Base-by-base conservation (phyloP, 2,329 filamentous ascomycete genomes). In the Colletotrichum tropicicola region DNA sequence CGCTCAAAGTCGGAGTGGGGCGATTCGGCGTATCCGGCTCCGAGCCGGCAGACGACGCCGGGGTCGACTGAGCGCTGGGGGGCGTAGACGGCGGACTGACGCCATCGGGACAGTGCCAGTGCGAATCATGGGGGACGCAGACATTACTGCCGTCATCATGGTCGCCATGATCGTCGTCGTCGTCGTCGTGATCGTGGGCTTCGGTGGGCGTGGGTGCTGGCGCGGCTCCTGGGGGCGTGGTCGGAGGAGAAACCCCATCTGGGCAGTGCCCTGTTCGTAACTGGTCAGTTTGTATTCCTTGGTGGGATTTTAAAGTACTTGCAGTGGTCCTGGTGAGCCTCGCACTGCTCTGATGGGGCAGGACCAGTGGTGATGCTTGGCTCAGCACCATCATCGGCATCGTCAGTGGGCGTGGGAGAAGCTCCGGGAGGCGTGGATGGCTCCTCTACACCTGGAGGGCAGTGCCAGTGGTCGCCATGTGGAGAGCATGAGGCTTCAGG, bases 21-120 rank as follows among this genome's bases (percentile, higher is more conserved):
- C 32, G 32, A 6, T 5, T n/a, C 13, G 32, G 32, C 12, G 32
- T 13, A 13, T 15, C 32, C 32, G 32, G n/a, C n/a, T n/a, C n/a
- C n/a, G n/a, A 10, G 19, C 32, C 32, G 44, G 44, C 15, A 9
- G 59, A 28, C 12, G 51, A 32, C 5, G 45, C 49, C 7, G 47
- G 47, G 12, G 61, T 17, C n/a, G 32, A 35, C 15, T 7, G 6
- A 15, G 30, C 56, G 12, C 48, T 41, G 4, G 49, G 61, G 32
- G 41, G 55, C 13, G 43, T 54, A 13, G 35, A 17, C 9, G 51
- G 62, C 17, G 48, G 32, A 12, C 44, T 15, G 9, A 69, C 65
- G 15, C 69, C 61, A n/a, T 43, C 39, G 17, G 69, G 69, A 35
- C 69, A 71, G 35, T 71, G 59, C 59, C 60, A 64, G 25, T 64